Conservation (phyloP, 179 eudicot genomes). For the Silene coronaria region DNA sequence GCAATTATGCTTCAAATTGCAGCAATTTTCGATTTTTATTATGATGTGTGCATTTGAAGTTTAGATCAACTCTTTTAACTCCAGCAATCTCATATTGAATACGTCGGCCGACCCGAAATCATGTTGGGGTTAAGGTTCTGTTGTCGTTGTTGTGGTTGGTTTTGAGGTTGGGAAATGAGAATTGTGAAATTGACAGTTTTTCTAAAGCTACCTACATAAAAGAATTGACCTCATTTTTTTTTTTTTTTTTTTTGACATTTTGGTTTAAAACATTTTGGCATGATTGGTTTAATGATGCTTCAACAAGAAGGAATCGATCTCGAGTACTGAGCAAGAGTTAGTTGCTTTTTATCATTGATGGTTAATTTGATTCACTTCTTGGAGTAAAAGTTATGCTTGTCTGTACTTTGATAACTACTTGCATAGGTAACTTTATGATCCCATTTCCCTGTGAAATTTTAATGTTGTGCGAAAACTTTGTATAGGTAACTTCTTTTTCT, state of each 20-base stretch:
- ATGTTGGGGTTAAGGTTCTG: too few species aligned
- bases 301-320: neutral
- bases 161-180: neutral
- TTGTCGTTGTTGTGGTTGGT: neutral
- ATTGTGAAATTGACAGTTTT: slow-evolving; percentile 9
- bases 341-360: slow-evolving; percentile 1
- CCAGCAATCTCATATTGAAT: too few species aligned
- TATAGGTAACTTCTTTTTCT: neutral
- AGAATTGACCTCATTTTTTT: neutral
- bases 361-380: slow-evolving; percentile 20
- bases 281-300: slow-evolving; percentile 5
- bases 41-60: neutral
- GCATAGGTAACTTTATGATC: neutral
- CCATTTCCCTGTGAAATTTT: neutral
- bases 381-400: slow-evolving; percentile 16
- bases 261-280: neutral
- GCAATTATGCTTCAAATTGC: slow-evolving; percentile 4
- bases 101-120: too few species aligned
- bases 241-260: neutral
- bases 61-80: neutral
- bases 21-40: neutral
- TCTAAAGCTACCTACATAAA: neutral
- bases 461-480: slow-evolving; percentile 1
- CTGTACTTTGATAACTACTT: slow-evolving; percentile 1
- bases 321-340: neutral